Base-by-base conservation (phyloP, 2,329 filamentous ascomycete genomes). In the Shiraia sp. region DNA sequence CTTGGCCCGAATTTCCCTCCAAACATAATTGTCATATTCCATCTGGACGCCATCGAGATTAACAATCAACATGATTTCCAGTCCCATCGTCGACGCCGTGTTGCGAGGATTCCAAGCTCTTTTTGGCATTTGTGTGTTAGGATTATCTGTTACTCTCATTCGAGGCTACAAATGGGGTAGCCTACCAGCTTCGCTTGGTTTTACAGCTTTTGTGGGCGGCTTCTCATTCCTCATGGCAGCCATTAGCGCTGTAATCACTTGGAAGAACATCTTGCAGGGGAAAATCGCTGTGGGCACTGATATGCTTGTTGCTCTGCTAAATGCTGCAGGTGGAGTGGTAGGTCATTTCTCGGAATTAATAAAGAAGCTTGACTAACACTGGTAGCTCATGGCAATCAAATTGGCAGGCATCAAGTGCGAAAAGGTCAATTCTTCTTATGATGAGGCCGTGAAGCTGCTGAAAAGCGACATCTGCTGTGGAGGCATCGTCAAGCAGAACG, bases 271-370 rank as follows among this genome's bases (percentile, higher is more conserved):
- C 1, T 30, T 61, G 10, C 40, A 52, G 22, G 47, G 47, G 8
- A 47, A 52, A n/a, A 40, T 63, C n/a, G 42, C 32, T 2, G 35
- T 43, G n/a, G 23, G 45, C 2, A 45, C 58, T 1, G 60, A 62
- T 29, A 45, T 30, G 1, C 9, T 55, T 1, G 23, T 59, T 5
- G 15, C 43, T 1, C 14, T 57, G 1, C 16, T 55, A 8, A 57
- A 61, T 27, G 22, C 57, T 4, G 45, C 51, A 5, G 55, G 52
- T 6, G 59, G 57, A 1, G 40, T 55, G 14, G 59, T 62, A 53
- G 36, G 54, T 53, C 24, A 5, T 15, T 6, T 24, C 3, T 12
- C 19, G 26, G 15, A 5, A 29, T 6, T 8, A 24, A 22, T 10
- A 17, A 22, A 17, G n/a, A n/a, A n/a, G n/a, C n/a, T 37, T 32